Conservation (phyloP, 345 rosid genomes). For the Eucalyptus regnans region DNA sequence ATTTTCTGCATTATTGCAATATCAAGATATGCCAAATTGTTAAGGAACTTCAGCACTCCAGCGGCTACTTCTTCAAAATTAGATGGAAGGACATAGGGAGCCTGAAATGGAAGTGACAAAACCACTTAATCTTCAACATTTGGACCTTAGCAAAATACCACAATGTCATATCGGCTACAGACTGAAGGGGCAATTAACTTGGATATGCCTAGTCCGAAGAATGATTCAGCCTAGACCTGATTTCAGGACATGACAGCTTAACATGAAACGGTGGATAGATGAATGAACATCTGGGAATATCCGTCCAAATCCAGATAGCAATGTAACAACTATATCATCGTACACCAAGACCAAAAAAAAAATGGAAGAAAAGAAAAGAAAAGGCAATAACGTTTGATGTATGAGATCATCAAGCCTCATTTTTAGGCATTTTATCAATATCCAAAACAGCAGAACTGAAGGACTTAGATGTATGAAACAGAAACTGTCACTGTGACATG, state of each 20-base stretch:
- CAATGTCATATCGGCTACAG: background rate
- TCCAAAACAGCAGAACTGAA: background rate
- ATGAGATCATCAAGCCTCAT: background rate
- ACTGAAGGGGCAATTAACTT: background rate
- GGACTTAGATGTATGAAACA: background rate
- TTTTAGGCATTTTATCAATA: background rate
- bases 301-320: background rate
- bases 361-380: background rate
- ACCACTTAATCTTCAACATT: background rate
- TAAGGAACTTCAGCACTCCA: slow-evolving; percentile 63
- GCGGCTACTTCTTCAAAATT: slow-evolving; percentile 75
- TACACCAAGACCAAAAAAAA: background rate
- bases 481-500: background rate
- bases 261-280: background rate
- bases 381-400: background rate
- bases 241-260: background rate
- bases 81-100: slow-evolving; percentile 48
- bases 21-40: slow-evolving; percentile 63
- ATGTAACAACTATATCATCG: background rate
- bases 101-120: slow-evolving; percentile 16
- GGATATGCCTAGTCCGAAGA: background rate
- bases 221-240: background rate
- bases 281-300: background rate
- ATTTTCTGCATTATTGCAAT: slow-evolving; percentile 44
- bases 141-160: background rate